Evolutionary conservation across 306 rosid genomes (phyloP).

Genomic region (Boehmeria nivea): DNA sequence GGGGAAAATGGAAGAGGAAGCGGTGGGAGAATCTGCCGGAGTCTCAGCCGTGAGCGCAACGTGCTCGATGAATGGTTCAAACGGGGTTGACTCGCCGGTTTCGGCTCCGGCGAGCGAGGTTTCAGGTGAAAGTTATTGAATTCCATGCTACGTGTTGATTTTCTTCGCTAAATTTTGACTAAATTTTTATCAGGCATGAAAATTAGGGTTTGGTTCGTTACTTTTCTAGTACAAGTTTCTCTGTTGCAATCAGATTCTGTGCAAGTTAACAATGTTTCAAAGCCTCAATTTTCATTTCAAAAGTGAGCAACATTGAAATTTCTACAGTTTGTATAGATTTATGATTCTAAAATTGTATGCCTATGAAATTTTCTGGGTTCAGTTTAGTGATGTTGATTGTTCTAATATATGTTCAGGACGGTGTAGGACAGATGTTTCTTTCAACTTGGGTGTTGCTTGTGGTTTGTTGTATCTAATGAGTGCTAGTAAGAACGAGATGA

Average conservation of each 20-base stretch:
- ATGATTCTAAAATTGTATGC: too few relatives aligned
- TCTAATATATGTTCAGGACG: constrained; percentile 30
- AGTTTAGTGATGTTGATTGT: too few relatives aligned
- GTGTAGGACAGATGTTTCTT: constrained; percentile 38
- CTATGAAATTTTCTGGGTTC: too few relatives aligned
- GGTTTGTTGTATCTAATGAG: constrained; percentile 62
- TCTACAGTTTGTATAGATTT: too few relatives aligned
- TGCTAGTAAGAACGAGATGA: constrained; percentile 59
- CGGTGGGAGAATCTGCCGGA: constrained; percentile 3
- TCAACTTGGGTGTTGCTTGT: constrained; percentile 78
- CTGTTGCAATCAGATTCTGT: too few relatives aligned
- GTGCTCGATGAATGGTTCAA: constrained; percentile 22
- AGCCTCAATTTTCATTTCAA: too few relatives aligned
- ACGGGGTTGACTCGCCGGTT: constrained; percentile 13
- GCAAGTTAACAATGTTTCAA: too few relatives aligned
- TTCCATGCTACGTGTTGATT: too few relatives aligned
- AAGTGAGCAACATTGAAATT: too few relatives aligned
- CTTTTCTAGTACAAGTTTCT: background rate
- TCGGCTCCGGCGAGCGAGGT: constrained; percentile 17
- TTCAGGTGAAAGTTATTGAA: constrained; percentile 33
- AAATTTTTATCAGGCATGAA: too few relatives aligned
- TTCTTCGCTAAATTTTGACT: too few relatives aligned
- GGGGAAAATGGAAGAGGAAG: constrained; percentile 17
- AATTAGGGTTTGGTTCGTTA: background rate
- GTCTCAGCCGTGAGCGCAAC: constrained; percentile 1